Evolutionary conservation across 768 basidiomycete genomes (phyloP).

Genomic region (Lentinula sp.): DNA sequence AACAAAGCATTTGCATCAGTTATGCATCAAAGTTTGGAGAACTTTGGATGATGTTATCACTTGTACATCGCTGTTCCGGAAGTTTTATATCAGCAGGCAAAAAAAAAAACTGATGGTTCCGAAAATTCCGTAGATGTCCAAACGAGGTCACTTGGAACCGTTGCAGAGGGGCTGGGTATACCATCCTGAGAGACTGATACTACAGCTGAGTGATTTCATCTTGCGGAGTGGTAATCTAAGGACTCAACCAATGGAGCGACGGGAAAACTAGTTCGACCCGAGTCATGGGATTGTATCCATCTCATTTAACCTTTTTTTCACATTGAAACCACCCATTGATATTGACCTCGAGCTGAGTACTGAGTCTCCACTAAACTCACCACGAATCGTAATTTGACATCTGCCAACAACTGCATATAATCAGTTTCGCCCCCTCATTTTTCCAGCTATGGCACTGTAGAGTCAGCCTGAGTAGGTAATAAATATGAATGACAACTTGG

Average conservation of each 20-base stretch:
- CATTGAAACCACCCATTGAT: neutral
- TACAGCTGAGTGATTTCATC: neutral
- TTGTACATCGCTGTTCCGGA: no score
- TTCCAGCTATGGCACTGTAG: neutral
- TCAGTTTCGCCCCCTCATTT: neutral
- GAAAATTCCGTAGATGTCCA: neutral
- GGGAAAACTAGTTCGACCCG: neutral
- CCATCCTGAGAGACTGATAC: neutral
- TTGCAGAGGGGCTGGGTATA: neutral
- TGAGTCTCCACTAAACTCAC: neutral
- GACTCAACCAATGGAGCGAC: neutral
- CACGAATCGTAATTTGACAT: neutral
- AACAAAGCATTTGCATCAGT: neutral
- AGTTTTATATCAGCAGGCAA: no score
- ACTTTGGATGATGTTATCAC: neutral
- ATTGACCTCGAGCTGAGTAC: no score
- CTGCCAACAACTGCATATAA: neutral
- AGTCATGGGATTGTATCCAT: neutral
- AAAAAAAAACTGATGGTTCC: neutral
- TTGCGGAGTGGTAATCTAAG: neutral
- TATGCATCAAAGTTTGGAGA: neutral
- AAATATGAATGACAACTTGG: neutral
- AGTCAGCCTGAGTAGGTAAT: neutral
- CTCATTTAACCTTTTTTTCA: neutral
- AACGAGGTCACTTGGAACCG: neutral